A percentile compares a stretch with the other conserved stretches of the same genome.
phyloP scores from a whole-genome alignment of 164 flowering plant species.

The Macadamia integrifolia region DNA sequence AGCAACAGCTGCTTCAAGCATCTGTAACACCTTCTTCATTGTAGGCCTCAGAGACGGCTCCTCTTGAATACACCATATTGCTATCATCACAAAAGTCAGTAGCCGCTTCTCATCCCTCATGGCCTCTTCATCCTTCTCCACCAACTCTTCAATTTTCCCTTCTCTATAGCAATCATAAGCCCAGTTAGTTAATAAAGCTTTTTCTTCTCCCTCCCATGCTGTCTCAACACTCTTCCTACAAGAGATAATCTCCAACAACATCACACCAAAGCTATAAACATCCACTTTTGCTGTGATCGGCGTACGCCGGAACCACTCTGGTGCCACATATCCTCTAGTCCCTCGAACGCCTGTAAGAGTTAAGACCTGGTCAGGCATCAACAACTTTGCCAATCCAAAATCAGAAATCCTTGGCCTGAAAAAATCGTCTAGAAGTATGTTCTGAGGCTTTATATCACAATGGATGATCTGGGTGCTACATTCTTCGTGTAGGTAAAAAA shows the following conservation, averaged over 20 bases:
- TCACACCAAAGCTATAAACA: slow-evolving; percentile 4
- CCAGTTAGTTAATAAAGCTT: slow-evolving; percentile 2
- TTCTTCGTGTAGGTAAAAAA: slow-evolving; percentile 4
- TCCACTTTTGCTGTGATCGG: not conserved
- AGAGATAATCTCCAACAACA: slow-evolving; percentile 5
- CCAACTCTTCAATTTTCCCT: not conserved
- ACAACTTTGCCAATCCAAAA: not conserved
- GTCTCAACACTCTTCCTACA: slow-evolving; percentile 6
- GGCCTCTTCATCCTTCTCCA: slow-evolving; percentile 1
- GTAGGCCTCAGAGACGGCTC: too few relatives aligned
- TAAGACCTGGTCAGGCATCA: slow-evolving; percentile 1
- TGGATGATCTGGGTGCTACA: too few relatives aligned
- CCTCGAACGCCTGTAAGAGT: slow-evolving; percentile 11
- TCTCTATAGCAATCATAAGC: not conserved
- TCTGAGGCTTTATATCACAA: too few relatives aligned
- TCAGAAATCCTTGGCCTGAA: not conserved
- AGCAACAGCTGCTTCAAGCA: not conserved
- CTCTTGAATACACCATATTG: not conserved
- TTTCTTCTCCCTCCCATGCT: not conserved
- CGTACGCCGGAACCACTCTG: slow-evolving; percentile 11
- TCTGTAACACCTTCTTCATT: not conserved
- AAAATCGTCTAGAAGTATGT: not conserved
- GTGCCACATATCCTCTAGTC: slow-evolving; percentile 13
- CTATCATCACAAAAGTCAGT: slow-evolving; percentile 6
- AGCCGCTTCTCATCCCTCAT: not conserved